Evolutionary conservation across 108 stramenopile species (phyloP).

Genomic region (Cylindrotheca closterium): DNA sequence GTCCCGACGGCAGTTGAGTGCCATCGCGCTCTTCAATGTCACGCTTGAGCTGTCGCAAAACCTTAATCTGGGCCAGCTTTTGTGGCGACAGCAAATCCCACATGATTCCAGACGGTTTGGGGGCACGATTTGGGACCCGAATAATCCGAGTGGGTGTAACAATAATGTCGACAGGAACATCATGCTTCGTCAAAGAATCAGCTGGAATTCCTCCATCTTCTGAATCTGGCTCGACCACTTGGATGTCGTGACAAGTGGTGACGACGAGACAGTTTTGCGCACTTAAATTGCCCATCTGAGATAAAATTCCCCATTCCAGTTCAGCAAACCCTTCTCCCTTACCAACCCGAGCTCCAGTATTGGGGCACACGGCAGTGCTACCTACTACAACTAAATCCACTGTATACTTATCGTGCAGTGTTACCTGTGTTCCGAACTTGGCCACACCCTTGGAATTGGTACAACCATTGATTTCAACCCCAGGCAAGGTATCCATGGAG

Average conservation of each 20-base stretch:
- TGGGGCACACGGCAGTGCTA: slow-evolving; percentile 71
- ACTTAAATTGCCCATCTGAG: slow-evolving; percentile 64
- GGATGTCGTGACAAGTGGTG: slow-evolving; percentile 68
- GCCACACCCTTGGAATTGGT: slow-evolving; percentile 67
- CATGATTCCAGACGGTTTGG: slow-evolving; percentile 66
- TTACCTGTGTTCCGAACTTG: slow-evolving; percentile 59
- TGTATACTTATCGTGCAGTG: slow-evolving; percentile 57
- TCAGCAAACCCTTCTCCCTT: slow-evolving; percentile 81
- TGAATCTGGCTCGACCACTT: slow-evolving; percentile 54
- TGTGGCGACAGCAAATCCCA: slow-evolving; percentile 78
- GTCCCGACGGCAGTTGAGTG: slow-evolving; percentile 47
- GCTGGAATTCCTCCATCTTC: slow-evolving; percentile 49
- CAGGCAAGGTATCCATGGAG: slow-evolving; percentile 33
- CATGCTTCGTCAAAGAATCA: slow-evolving; percentile 55
- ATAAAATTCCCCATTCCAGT: slow-evolving; percentile 76
- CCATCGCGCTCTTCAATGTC: slow-evolving; percentile 49
- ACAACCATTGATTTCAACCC: slow-evolving; percentile 46
- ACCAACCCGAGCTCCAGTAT: slow-evolving; percentile 69
- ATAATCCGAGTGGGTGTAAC: slow-evolving; percentile 65
- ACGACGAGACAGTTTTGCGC: slow-evolving; percentile 50
- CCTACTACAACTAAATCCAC: slow-evolving; percentile 74
- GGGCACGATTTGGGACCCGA: slow-evolving; percentile 51
- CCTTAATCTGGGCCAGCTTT: slow-evolving; percentile 64
- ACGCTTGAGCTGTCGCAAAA: slow-evolving; percentile 59
- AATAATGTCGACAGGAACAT: slow-evolving; percentile 76